Base-by-base conservation (phyloP, 2,329 filamentous ascomycete genomes). In the Nemania sp. region DNA sequence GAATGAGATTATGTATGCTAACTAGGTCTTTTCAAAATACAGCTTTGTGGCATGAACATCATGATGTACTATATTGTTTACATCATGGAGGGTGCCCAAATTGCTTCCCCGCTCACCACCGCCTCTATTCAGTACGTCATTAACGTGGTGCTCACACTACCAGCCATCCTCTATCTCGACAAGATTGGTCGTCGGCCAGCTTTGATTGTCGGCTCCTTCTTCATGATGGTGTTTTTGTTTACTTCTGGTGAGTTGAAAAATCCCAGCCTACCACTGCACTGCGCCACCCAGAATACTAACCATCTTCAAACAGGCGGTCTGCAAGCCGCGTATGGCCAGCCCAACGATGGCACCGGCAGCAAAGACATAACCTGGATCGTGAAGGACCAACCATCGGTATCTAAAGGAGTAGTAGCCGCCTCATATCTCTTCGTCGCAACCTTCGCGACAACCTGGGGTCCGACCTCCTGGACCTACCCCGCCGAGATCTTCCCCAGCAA, bases 371-470 rank as follows among this genome's bases (percentile, higher is more conserved):
- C 85, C n/a, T 90, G 88, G 88, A 80, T 88, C 22, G 82, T 90
- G 38, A 75, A 82, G 47, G 77, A 83, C 64, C 85, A 87, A 70
- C 79, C 82, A 2, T 76, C 84, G 0, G 84, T 86, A 1, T 89
- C 89, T 2, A 87, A 87, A 66, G 90, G 84, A 18, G 86, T 94
- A 54, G 89, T 90, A 55, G 89, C 90, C 11, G 91, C 87, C 80
- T 90, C 90, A 0, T 93, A 92, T 75, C 86, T 93, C 20, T 92
- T 93, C 73, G 90, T 93, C 18, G 90, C 89, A 2, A 88, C 86
- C 0, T 93, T 87, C 73, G 91, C 91, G 24, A 79, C 75, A 5
- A 76, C 75, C 1, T 76, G 75, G 75, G 79, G 79, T 0, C 80
- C 80, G 2, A 78, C 77, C 0, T 79, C 76, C 0, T 86, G 83